Base-by-base conservation (phyloP, 345 rosid species). In the Eucalyptus rudis region DNA sequence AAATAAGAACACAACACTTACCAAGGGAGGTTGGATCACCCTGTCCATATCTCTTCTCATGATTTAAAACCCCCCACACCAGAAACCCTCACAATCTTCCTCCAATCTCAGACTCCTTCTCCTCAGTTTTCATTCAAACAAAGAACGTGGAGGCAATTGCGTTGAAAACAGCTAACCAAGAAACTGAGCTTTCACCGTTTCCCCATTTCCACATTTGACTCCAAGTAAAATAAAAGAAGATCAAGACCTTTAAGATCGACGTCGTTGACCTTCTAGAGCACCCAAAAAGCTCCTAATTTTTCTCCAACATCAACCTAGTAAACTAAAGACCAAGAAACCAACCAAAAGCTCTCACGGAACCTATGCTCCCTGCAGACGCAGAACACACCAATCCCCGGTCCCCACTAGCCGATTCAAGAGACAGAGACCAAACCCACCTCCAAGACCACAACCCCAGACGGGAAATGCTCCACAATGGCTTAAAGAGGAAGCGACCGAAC, bases 1-100 rank as follows among this genome's bases (percentile, higher is more conserved):
- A 88, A 87, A 52, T 87, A 33, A 43, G 88, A 79, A 90, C 22
- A 66, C 29, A 89, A 19, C 86, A 92, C 85, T 92, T 92, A 95
- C 96, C 96, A 96, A 89, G 89, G 97, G 98, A 90, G 98, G 97
- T 86, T 96, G 98, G 90, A 94, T 91, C 93, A 92, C 87, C 90
- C 96, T 93, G 51, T 95, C 96, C 96, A 94, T 94, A 43, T 87
- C 89, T 89, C 90, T 88, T 88, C 89, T 89, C 87, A 87, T 89
- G 62, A 86, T 80, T 89, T 81, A 87, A 88, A 79, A 88, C 51
- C 64, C 56, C 86, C 89, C 25, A 90, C 50, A 90, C 87, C 91
- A 43, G 71, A 90, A 88, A 50, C 87, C 90, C 88, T 64, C 91
- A 93, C 84, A 91, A 87, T 90, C 89, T 89, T 90, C 58, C 87